Evolutionary conservation across 2,329 filamentous ascomycete genomes (phyloP).

Genomic region (Neonectria sp.): DNA sequence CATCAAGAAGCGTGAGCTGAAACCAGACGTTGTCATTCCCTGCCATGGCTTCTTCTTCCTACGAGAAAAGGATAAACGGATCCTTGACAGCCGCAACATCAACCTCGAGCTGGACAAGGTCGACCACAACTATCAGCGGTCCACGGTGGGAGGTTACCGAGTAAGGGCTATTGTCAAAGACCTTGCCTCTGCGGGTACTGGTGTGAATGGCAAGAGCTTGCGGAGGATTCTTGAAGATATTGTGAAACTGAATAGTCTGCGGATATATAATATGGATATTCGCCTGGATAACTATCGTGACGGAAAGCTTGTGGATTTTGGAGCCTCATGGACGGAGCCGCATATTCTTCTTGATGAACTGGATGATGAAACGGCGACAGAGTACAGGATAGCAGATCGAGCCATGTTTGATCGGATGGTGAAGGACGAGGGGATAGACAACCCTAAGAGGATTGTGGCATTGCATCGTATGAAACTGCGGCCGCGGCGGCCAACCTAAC

Average conservation of each 20-base stretch:
- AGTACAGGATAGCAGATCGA: constrained; percentile 27
- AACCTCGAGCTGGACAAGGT: constrained; percentile 28
- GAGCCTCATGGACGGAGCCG: constrained; percentile 38
- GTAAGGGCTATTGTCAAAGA: constrained; percentile 36
- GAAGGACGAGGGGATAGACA: constrained; percentile 28
- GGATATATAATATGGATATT: constrained; percentile 37
- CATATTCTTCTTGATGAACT: constrained; percentile 32
- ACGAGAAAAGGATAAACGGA: constrained; percentile 21
- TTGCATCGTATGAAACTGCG: constrained; percentile 22
- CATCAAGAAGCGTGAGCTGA: neutral
- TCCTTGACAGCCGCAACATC: constrained; percentile 12
- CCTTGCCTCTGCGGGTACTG: constrained; percentile 27
- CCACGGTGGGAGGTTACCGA: constrained; percentile 28
- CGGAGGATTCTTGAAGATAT: constrained; percentile 18
- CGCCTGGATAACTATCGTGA: constrained; percentile 33
- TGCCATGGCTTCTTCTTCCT: constrained; percentile 36
- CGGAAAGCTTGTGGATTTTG: constrained; percentile 36
- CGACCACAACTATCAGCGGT: constrained; percentile 28
- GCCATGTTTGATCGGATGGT: constrained; percentile 38
- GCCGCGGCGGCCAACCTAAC: neutral
- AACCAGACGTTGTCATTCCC: constrained; percentile 13
- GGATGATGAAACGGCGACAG: constrained; percentile 3
- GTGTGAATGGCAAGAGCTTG: constrained; percentile 16
- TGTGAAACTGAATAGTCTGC: constrained; percentile 19
- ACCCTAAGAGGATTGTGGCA: constrained; percentile 8